Evolutionary conservation across 768 basidiomycete genomes (phyloP).

Genomic region (Mycena vulgaris): DNA sequence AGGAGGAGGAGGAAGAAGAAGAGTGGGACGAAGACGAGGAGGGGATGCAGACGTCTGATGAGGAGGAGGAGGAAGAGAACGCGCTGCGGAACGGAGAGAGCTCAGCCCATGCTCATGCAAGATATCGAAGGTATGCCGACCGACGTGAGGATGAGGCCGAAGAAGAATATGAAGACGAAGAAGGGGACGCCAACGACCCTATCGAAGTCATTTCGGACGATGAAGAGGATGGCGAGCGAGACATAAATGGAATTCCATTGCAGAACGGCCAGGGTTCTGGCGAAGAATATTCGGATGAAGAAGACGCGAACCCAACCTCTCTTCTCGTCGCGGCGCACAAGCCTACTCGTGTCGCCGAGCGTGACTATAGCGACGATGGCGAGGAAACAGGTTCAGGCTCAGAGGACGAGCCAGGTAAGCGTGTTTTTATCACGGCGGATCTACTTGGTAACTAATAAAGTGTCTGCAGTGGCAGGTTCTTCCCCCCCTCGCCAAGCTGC

Average conservation of each 20-base stretch:
- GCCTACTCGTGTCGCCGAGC: background rate
- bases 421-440: background rate
- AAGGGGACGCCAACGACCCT: constrained; percentile 35
- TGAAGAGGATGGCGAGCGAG: constrained; percentile 36
- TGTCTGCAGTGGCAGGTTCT: constrained; percentile 13
- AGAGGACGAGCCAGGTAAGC: constrained; percentile 36
- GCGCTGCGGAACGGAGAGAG: constrained; percentile 45
- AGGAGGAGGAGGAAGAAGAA: constrained; percentile 44
- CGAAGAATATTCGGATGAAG: constrained; percentile 38
- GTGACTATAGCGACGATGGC: constrained; percentile 30
- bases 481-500: constrained; percentile 22
- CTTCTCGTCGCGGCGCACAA: constrained; percentile 9
- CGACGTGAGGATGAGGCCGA: constrained; percentile 38
- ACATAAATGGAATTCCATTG: constrained; percentile 4
- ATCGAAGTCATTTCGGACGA: constrained; percentile 47
- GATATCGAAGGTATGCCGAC: constrained; percentile 38
- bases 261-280: constrained; percentile 42
- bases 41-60: constrained; percentile 36
- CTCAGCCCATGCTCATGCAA: constrained; percentile 44
- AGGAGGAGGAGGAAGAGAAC: constrained; percentile 45
- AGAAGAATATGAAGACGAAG: constrained; percentile 39
- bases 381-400: constrained; percentile 39
- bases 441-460: background rate
- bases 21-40: constrained; percentile 46
- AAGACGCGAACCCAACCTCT: constrained; percentile 8